Percentiles rank a stretch among this genome's conserved stretches.
Evolutionary conservation across 176 grass and related monocot genomes (phyloP).

Genomic region (Elymus sibiricus): DNA sequence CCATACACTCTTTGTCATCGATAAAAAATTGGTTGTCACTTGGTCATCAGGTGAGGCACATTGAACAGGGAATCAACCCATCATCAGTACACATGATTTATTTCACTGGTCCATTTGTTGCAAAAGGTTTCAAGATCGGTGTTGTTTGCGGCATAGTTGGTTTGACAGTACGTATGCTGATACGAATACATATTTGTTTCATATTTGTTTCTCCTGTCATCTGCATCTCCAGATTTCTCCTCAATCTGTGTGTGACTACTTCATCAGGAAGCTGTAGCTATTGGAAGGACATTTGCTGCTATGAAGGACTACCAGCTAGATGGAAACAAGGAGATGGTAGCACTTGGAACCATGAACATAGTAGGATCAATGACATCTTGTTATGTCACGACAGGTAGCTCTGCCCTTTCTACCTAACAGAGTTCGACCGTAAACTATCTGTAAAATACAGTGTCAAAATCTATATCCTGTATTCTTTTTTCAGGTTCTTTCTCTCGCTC

Average conservation of each 20-base stretch:
- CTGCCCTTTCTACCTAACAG: neutral
- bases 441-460: constrained; percentile 11
- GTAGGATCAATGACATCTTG: constrained; percentile 95
- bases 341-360: constrained; percentile 92
- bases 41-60: constrained; percentile 61
- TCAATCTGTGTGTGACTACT: neutral
- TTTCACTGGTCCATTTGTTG: constrained; percentile 65
- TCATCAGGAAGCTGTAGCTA: constrained; percentile 86
- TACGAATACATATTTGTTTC: neutral
- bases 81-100: constrained; percentile 70
- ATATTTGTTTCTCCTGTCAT: neutral
- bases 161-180: constrained; percentile 63
- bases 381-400: constrained; percentile 78
- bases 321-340: constrained; percentile 99
- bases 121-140: constrained; percentile 92
- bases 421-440: neutral
- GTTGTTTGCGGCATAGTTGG: constrained; percentile 65
- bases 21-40: constrained; percentile 12
- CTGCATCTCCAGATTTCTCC: neutral
- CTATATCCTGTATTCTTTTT: constrained; percentile 10
- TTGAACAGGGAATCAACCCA: constrained; percentile 83
- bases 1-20: constrained; percentile 6
- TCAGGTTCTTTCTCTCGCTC: constrained; percentile 97
- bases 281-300: constrained; percentile 96
- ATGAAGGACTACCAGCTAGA: constrained; percentile 89